Conservation (phyloP, 2,329 filamentous ascomycete species). For the Arthrinium phaeospermum region DNA sequence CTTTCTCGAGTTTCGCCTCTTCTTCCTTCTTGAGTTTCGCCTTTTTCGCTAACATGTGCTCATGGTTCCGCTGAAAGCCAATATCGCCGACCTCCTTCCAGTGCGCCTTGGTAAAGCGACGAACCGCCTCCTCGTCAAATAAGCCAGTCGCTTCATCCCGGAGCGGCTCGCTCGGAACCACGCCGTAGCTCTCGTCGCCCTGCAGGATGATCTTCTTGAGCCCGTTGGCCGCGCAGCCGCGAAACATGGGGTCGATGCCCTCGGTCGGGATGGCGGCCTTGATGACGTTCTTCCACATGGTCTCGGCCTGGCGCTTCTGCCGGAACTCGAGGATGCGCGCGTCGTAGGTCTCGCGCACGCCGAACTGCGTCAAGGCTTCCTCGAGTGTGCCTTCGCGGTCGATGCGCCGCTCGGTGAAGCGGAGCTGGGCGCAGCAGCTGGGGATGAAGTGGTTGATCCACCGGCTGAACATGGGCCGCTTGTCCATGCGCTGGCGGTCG, state of each 20-base stretch:
- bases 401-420: constrained; percentile 35
- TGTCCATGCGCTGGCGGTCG: constrained; percentile 61
- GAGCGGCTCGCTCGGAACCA: constrained; percentile 35
- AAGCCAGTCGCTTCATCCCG: constrained; percentile 46
- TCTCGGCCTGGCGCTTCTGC: constrained; percentile 45
- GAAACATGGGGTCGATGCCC: constrained; percentile 35
- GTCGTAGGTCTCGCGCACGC: constrained; percentile 50
- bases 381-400: constrained; percentile 54
- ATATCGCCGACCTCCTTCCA: constrained; percentile 45
- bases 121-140: constrained; percentile 50
- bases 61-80: constrained; percentile 24
- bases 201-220: constrained; percentile 58
- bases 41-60: not conserved
- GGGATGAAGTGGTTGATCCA: constrained; percentile 72
- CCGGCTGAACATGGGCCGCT: constrained; percentile 60
- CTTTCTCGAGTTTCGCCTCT: not conserved
- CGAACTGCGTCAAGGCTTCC: constrained; percentile 60
- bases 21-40: not conserved
- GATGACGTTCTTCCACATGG: constrained; percentile 53
- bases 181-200: constrained; percentile 46
- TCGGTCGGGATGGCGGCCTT: constrained; percentile 42
- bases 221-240: constrained; percentile 45
- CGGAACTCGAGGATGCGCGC: constrained; percentile 48
- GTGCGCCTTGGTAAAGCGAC: constrained; percentile 46
- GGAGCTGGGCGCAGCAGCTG: constrained; percentile 47